Conservation (phyloP, 2,329 filamentous ascomycete genomes). For the Escovopsis sp. region DNA sequence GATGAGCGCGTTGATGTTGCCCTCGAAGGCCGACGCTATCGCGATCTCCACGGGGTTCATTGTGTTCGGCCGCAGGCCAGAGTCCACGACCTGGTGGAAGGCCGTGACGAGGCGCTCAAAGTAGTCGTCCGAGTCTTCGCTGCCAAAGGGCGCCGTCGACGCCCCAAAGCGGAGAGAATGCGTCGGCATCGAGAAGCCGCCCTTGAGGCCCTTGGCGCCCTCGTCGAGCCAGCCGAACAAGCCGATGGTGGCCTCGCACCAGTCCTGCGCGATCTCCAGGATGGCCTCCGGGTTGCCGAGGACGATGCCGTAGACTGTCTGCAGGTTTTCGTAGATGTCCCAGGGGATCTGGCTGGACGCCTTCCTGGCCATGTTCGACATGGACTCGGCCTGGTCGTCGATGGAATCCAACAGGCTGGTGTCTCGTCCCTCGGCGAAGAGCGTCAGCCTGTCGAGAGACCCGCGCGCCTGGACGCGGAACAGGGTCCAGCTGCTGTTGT, state of each 20-base stretch:
- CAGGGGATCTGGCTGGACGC: slow-evolving; percentile 80
- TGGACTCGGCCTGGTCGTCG: slow-evolving; percentile 28
- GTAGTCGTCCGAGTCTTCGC: slow-evolving; percentile 49
- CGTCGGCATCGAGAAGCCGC: slow-evolving; percentile 18
- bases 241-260: slow-evolving; percentile 77
- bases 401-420: slow-evolving; percentile 21
- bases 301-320: slow-evolving; percentile 66
- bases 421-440: slow-evolving; percentile 64
- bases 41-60: slow-evolving; percentile 66
- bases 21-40: slow-evolving; percentile 69
- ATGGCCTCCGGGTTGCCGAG: slow-evolving; percentile 65
- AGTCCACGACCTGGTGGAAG: slow-evolving; percentile 53
- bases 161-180: slow-evolving; percentile 24
- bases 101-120: slow-evolving; percentile 56
- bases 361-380: slow-evolving; percentile 55
- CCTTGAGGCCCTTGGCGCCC: slow-evolving; percentile 34
- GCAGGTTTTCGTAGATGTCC: slow-evolving; percentile 76
- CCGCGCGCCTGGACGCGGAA: slow-evolving; percentile 64
- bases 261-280: slow-evolving; percentile 66
- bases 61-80: slow-evolving; percentile 64
- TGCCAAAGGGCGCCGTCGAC: slow-evolving; percentile 21
- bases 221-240: slow-evolving; percentile 90
- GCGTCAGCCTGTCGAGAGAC: slow-evolving; percentile 54
- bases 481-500: slow-evolving; percentile 65
- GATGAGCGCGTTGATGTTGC: slow-evolving; percentile 63